Conservation (phyloP, 2,329 filamentous ascomycete species). For the Diaporthe vaccinii region DNA sequence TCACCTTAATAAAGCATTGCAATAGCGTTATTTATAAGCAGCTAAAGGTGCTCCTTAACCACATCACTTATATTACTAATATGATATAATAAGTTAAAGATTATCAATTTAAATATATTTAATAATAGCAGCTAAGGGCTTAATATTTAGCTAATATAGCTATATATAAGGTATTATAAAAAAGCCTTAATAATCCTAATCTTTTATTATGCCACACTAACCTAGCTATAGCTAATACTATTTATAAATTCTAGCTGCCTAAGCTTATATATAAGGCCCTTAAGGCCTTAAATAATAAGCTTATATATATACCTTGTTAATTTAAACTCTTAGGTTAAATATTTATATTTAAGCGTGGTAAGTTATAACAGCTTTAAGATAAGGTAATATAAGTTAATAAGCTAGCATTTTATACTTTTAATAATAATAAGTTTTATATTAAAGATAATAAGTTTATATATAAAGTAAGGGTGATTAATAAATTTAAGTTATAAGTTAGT, state of each 20-base stretch:
- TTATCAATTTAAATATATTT: background rate
- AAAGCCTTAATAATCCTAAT: background rate
- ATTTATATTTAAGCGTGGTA: no score
- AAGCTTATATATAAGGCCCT: background rate
- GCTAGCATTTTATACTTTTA: no score
- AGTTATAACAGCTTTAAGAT: no score
- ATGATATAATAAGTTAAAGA: background rate
- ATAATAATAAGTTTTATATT: no score
- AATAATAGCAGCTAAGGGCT: background rate
- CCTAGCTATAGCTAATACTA: background rate
- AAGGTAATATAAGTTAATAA: no score
- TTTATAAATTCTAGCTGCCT: background rate
- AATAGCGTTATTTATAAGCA: background rate
- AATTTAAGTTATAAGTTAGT: no score
- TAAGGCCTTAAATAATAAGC: background rate
- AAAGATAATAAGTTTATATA: no score
- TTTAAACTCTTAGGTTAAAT: no score
- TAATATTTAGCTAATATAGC: background rate
- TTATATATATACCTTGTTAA: no score
- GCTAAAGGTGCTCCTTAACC: background rate
- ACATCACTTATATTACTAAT: no score
- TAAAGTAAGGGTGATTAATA: no score
- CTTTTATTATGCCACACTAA: background rate
- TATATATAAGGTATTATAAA: background rate
- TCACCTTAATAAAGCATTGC: no score